These are phyloP conservation scores for Lactarius evosmus DNA, from an alignment of 768 basidiomycete genomes.

Conservation along the genomic window DNA sequence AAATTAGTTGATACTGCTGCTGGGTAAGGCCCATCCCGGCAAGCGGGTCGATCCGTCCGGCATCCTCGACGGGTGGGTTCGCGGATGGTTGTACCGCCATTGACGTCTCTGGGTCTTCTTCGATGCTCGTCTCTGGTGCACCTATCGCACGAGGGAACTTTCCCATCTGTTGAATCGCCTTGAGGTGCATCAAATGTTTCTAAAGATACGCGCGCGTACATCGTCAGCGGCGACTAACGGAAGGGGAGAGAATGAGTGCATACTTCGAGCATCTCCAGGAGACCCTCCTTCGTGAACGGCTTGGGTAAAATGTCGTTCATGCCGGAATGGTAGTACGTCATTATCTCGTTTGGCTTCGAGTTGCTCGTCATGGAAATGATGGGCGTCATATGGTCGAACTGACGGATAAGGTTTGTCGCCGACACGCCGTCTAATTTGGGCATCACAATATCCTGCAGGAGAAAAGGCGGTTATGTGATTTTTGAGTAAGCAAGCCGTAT, in stretches of 20 bases:
- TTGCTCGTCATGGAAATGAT: slow-evolving; percentile 99
- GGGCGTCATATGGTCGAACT: slow-evolving; percentile 93
- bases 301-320: slow-evolving; percentile 98
- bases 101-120: slow-evolving; percentile 44
- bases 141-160: slow-evolving; percentile 25
- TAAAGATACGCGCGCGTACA: slow-evolving; percentile 8
- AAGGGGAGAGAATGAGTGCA: slow-evolving; percentile 23
- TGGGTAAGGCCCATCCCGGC: slow-evolving; percentile 86
- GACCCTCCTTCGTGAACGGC: slow-evolving; percentile 92
- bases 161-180: slow-evolving; percentile 28
- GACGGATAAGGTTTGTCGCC: slow-evolving; percentile 89
- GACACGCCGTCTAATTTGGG: slow-evolving; percentile 83
- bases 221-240: neutral
- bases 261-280: slow-evolving; percentile 91
- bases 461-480: slow-evolving; percentile 8
- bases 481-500: neutral
- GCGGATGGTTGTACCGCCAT: slow-evolving; percentile 37
- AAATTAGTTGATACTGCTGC: slow-evolving; percentile 79
- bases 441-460: slow-evolving; percentile 87
- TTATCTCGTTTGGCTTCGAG: slow-evolving; percentile 87
- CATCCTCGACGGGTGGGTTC: slow-evolving; percentile 24
- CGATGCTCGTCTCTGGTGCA: slow-evolving; percentile 25
- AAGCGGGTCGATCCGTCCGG: slow-evolving; percentile 63
- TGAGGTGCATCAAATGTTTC: slow-evolving; percentile 31
- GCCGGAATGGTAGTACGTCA: slow-evolving; percentile 85